Base-by-base conservation (phyloP, 495 filamentous ascomycete genomes). In the Neurospora sp. region DNA sequence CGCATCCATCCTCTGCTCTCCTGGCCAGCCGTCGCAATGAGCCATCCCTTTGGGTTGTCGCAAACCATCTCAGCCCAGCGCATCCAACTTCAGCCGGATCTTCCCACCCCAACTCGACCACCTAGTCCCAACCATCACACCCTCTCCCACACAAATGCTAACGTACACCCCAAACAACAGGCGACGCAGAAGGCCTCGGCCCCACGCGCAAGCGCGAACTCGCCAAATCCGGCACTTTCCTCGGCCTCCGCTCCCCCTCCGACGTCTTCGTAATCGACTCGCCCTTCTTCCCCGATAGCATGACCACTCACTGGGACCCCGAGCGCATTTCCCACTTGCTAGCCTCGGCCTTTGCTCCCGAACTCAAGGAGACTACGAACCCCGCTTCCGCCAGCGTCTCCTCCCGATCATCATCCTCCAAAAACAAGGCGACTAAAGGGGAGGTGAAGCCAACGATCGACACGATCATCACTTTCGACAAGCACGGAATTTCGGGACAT, bases 391-490 rank as follows among this genome's bases (percentile, higher is more conserved):
- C 54, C 12, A 60, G 49, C 23, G 3, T 35, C 35, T 35, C 8
- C 44, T 14, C 27, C 0, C 23, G 23, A 31, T 62, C 12, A 3
- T 69, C 23, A 35, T 35, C 35, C 35, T 35, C 35, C 35, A 35
- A 35, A 35, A 18, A 35, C 23, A 62, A 62, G 12, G 5, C 2
- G 14, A 16, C 1, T 14, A 16, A 62, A 62, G 54, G 27, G 6
- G 54, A 62, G 6, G 27, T 66, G 4, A 86, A 82, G 4, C 88
- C 90, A 3, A 88, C 88, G 10, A 92, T 97, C 77, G 93, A 97
- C 80, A 87, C 89, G 39, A 86, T 98, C 73, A 85, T 99, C 71
- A 98, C 96, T 9, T 99, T 99, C 80, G 96, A 99, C 83, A 76
- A 80, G 16, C 54, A 83, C 75, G 96, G 96, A 41, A 85, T 99